Base-by-base conservation (phyloP, 352 stramenopile genomes). In the Globisporangium iwayamae region DNA sequence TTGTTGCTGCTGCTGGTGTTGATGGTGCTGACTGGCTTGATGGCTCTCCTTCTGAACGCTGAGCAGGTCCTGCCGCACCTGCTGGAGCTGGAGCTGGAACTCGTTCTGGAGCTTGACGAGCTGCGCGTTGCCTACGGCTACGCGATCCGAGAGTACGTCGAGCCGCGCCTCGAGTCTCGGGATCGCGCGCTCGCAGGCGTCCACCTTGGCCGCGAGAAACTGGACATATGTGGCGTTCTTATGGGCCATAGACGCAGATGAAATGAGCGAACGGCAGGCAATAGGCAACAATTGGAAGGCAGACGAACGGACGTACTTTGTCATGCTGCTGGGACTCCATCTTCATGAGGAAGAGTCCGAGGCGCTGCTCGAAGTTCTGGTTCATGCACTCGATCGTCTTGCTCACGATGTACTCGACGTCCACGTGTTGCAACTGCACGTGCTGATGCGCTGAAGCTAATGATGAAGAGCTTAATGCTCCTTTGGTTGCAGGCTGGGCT, bases 331-430 rank as follows among this genome's bases (percentile, higher is more conserved):
- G 80, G 22, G 66, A 77, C 65, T 87, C 80, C 76, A 89, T 83
- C 1, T 71, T 69, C 39, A 76, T 62, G 8, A 89, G 56, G 43
- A 87, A 84, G 54, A 84, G 80, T 5, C 73, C 70, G 1, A 89
- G 68, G 3, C 78, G 75, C 28, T 84, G 65, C 62, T 89, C 80
- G 25, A 89, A 89, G 57, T 85, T 87, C 47, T 79, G 74, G 45
- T 81, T 87, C 78, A 87, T 85, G 41, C 74, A 81, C 64, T 87
- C 78, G 30, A 89, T 85, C 0, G 80, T 89, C 46, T 76, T 78
- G 63, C 70, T 83, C 51, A 89, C 79, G 25, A 89, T 85, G 55
- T 75, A 84, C 66, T 89, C 80, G 22, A 89, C 75, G 46, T 87
- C 78, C 0, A 73, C 60, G 36, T 78, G 70, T 20, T 84, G 75